Percentiles rank a stretch among this genome's conserved stretches.
Evolutionary conservation across 176 grass and related monocot species (phyloP).

Genomic region (Alloteropsis semialata): DNA sequence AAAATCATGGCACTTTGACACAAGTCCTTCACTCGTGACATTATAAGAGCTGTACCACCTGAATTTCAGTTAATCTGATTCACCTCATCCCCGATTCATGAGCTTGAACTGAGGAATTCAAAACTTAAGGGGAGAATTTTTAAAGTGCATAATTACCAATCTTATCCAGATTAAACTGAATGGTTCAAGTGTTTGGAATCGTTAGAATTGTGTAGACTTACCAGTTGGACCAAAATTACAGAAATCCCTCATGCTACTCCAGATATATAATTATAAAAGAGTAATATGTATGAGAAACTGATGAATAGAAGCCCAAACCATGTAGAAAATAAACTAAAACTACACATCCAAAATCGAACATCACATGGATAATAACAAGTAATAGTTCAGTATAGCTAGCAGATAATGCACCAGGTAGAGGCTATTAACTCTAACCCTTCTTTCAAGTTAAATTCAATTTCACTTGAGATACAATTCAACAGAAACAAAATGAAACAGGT

Average conservation of each 20-base stretch:
- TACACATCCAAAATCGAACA: background rate
- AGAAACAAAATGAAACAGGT: conserved; percentile 1
- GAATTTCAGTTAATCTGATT: background rate
- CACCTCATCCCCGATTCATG: background rate
- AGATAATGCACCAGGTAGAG: background rate
- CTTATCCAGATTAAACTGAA: background rate
- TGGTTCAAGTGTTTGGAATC: background rate
- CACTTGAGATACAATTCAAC: background rate
- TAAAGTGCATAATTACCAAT: background rate
- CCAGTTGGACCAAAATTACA: background rate
- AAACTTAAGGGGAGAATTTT: background rate
- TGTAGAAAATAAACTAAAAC: background rate
- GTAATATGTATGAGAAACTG: background rate
- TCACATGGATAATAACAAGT: background rate
- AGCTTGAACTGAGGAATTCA: background rate
- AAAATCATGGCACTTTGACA: background rate
- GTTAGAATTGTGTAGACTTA: background rate
- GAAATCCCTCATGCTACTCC: background rate
- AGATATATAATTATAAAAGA: conserved; percentile 4
- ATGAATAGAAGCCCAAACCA: background rate
- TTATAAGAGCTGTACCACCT: conserved; percentile 5
- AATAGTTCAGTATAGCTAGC: background rate
- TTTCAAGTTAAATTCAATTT: background rate
- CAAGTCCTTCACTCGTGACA: background rate
- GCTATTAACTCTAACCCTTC: conserved; percentile 4